Evolutionary conservation across 2,329 filamentous ascomycete species (phyloP), one percentile per base, ranked within the genome.

Genomic region (Pezizomycotina sp.): DNA sequence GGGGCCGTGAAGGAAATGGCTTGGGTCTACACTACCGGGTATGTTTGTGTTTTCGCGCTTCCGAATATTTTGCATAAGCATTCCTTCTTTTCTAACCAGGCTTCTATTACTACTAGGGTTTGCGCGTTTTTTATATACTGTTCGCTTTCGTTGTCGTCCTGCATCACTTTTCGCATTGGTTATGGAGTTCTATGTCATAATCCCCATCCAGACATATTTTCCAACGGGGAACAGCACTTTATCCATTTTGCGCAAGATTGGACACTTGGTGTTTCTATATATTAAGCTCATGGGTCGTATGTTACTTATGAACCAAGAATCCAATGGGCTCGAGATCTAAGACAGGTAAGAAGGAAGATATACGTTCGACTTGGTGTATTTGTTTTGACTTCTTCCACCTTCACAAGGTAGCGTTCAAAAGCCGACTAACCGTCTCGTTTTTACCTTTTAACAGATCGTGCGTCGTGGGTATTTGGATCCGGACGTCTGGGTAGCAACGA

Each of bases 191-290:
- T 98, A 95, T 57, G 59, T 92, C 40, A 68, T 91, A 45, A 69
- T 95, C 32, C 89, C 89, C 1, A 60, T 92, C 3, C 79, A 92
- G 53, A 84, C 82, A 0, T 81, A 84, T 52, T 65, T 79, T 56
- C 47, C 48, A 6, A 49, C 44, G 10, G 47, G 39, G 13, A 44
- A 49, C 26, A 55, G 10, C 81, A 91, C 53, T 79, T 75, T 5
- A 71, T 95, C 26, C 77, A 91, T 45, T 66, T 95, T 43, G 75
- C 95, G 26, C 86, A 95, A 54, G 76, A 84, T 39, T 98, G 86
- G 83, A 92, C 84, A 0, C 64, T 98, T 1, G 89, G 89, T 4
- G 68, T 98, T 14, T 66, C n/a, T 98, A 3, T 93, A 92, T 56
- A 67, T 91, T 19, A 84, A 92, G 47, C 71, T 95, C 50, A 70